Evolutionary conservation across 192 early-diverging fungal genomes (phyloP).

Genomic region (Podila clonocystis): DNA sequence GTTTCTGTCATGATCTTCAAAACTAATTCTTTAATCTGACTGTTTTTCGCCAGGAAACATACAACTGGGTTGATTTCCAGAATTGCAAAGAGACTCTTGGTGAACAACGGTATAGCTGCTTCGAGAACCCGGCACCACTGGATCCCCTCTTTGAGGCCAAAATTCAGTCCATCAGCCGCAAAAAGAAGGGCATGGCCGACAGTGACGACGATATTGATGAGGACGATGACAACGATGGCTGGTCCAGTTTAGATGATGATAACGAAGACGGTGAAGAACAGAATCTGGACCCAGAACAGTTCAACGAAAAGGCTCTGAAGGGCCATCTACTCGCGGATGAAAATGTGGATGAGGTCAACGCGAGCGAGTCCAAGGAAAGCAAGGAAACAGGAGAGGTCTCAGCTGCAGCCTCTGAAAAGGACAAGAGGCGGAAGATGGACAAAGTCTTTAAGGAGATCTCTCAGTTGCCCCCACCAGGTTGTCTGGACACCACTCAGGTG

Average conservation of each 20-base stretch:
- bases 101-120: constrained; percentile 57
- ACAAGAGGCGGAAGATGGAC: constrained; percentile 14
- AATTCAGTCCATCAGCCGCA: constrained; percentile 12
- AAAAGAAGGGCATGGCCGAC: constrained; percentile 20
- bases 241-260: constrained; percentile 20
- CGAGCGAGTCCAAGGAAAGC: not conserved
- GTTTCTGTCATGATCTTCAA: not conserved
- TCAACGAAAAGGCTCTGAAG: constrained; percentile 12
- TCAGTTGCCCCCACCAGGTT: constrained; percentile 23
- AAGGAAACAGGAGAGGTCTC: not conserved
- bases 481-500: constrained; percentile 17
- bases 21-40: not conserved
- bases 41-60: constrained; percentile 47
- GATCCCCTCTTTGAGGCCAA: constrained; percentile 33
- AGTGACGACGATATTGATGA: constrained; percentile 20
- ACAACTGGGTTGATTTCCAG: constrained; percentile 62
- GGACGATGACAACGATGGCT: constrained; percentile 15
- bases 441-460: constrained; percentile 4
- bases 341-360: no score
- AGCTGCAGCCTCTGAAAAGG: not conserved
- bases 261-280: constrained; percentile 17
- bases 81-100: constrained; percentile 63
- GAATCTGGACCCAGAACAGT: constrained; percentile 14
- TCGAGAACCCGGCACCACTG: constrained; percentile 31
- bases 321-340: not conserved